phyloP scores from a whole-genome alignment of 495 filamentous ascomycete genomes.

The Peziza echinospora region DNA sequence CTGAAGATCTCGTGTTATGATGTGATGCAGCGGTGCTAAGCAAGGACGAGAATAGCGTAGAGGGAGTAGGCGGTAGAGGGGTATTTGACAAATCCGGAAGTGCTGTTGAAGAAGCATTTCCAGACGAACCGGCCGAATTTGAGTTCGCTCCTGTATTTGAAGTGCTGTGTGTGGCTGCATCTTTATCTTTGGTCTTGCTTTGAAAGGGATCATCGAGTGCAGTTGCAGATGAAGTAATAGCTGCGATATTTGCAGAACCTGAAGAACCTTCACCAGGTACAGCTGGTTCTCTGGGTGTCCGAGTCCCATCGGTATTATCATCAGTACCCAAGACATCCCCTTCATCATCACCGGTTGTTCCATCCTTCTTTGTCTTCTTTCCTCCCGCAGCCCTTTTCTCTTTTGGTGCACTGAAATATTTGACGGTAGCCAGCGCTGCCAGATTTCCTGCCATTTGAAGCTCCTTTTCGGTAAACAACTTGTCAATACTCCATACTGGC shows the following conservation, averaged over 20 bases:
- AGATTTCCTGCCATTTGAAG: slow-evolving; percentile 51
- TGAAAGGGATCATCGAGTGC: background rate
- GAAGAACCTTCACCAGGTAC: background rate
- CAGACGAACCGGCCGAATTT: too few relatives aligned
- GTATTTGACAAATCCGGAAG: background rate
- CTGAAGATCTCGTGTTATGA: background rate
- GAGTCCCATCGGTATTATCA: background rate
- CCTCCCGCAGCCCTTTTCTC: background rate
- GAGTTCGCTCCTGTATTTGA: too few relatives aligned
- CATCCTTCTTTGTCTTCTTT: background rate
- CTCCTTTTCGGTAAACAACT: slow-evolving; percentile 88
- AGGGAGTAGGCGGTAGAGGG: too few relatives aligned
- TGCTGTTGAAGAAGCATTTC: too few relatives aligned
- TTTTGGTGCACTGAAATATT: slow-evolving; percentile 12
- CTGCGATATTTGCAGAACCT: background rate
- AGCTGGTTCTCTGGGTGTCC: background rate
- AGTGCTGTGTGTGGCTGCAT: background rate
- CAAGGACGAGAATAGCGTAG: background rate
- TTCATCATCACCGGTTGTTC: background rate
- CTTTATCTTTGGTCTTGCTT: background rate
- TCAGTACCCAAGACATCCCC: background rate
- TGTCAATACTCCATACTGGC: slow-evolving; percentile 57
- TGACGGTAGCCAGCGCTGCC: slow-evolving; percentile 36
- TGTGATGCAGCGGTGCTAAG: background rate
- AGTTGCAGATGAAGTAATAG: background rate